Evolutionary conservation across 495 filamentous ascomycete genomes (phyloP).

Genomic region (Lasiosphaeriaceae sp.): DNA sequence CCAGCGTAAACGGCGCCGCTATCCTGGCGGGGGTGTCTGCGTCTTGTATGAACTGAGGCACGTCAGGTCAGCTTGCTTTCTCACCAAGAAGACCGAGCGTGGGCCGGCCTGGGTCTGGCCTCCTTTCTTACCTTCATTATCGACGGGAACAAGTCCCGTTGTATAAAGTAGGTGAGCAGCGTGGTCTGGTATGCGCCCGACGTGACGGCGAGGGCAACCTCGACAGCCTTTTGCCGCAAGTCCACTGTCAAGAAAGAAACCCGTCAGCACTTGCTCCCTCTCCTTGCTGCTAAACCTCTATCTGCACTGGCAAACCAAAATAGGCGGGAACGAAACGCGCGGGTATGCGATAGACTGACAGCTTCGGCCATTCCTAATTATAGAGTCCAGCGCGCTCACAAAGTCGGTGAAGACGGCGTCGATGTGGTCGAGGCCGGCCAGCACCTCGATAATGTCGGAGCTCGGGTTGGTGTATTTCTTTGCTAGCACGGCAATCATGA

Average conservation of each 20-base stretch:
- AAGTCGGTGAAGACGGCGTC: slow-evolving; percentile 86
- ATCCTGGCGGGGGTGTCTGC: slow-evolving; percentile 58
- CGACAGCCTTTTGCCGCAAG: slow-evolving; percentile 72
- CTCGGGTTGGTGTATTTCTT: slow-evolving; percentile 96
- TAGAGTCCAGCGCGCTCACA: slow-evolving; percentile 72
- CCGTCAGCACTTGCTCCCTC: background rate
- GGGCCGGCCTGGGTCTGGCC: too few relatives aligned
- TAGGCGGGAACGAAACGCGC: background rate
- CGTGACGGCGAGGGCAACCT: slow-evolving; percentile 77
- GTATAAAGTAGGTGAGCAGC: slow-evolving; percentile 90
- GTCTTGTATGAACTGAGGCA: slow-evolving; percentile 75
- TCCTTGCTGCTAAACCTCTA: too few relatives aligned
- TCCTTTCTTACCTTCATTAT: slow-evolving; percentile 76
- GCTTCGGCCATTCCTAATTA: slow-evolving; percentile 72
- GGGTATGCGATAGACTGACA: slow-evolving; percentile 46
- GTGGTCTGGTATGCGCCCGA: slow-evolving; percentile 92
- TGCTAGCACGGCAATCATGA: slow-evolving; percentile 71
- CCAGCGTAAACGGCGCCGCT: slow-evolving; percentile 72
- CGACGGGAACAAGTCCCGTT: slow-evolving; percentile 88
- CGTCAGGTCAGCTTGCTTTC: background rate
- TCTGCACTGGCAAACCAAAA: too few relatives aligned
- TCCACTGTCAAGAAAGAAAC: slow-evolving; percentile 54
- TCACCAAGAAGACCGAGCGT: too few relatives aligned
- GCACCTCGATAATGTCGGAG: slow-evolving; percentile 85
- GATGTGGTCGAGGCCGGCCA: slow-evolving; percentile 83